phyloP scores from a whole-genome alignment of 78 protist genomes.

The Planoprotostelium fungivorum region DNA sequence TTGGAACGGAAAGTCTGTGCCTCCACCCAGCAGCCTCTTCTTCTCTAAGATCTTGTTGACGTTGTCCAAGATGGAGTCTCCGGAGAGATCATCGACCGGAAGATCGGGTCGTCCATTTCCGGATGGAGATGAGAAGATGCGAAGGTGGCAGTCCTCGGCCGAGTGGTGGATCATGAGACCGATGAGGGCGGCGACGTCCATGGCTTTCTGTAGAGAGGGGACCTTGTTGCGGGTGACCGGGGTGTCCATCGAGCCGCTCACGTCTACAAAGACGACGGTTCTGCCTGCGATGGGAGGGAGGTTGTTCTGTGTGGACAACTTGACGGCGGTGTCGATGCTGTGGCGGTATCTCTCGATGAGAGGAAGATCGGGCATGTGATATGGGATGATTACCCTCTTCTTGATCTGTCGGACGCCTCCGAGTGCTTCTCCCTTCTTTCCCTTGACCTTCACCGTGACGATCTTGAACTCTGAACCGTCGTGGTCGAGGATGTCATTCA shows the following conservation, averaged over 20 bases:
- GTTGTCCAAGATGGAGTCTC: slow-evolving; percentile 59
- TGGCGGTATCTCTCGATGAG: slow-evolving; percentile 37
- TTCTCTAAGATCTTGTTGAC: slow-evolving; percentile 12
- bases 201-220: neutral
- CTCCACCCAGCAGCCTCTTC: neutral
- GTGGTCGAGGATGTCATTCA: neutral
- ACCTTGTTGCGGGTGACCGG: neutral
- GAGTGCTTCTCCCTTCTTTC: slow-evolving; percentile 4
- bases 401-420: neutral
- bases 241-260: neutral
- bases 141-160: slow-evolving; percentile 72
- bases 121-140: neutral
- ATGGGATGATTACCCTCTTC: slow-evolving; percentile 24
- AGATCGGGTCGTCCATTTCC: neutral
- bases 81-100: slow-evolving; percentile 7
- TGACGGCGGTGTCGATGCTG: slow-evolving; percentile 65
- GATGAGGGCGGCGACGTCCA: slow-evolving; percentile 52
- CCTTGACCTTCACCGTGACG: slow-evolving; percentile 13
- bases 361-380: slow-evolving; percentile 20
- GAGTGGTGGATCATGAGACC: slow-evolving; percentile 75
- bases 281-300: slow-evolving; percentile 76
- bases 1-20: slow-evolving; percentile 32
- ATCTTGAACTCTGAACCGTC: slow-evolving; percentile 20
- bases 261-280: slow-evolving; percentile 61
- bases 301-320: slow-evolving; percentile 66